Conservation (phyloP, 805 yeast species). For the Yamadazyma takamatsuzukensis region DNA sequence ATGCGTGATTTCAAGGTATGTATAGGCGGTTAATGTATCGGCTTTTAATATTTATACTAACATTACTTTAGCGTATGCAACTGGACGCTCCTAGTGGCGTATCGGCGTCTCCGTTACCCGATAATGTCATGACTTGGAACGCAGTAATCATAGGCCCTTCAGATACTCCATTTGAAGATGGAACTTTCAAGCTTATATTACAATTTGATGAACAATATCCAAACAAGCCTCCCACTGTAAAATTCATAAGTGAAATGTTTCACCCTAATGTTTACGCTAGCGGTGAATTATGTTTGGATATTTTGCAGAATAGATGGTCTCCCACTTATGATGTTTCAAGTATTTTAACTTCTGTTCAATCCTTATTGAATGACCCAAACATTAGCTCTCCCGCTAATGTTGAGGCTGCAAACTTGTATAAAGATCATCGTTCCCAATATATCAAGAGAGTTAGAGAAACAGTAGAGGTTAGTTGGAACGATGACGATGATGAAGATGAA, state of each 20-base stretch:
- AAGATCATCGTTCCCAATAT: slow-evolving; percentile 92
- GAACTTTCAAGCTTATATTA: slow-evolving; percentile 81
- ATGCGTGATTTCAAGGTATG: slow-evolving; percentile 95
- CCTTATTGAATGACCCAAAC: slow-evolving; percentile 91
- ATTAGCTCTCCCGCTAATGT: slow-evolving; percentile 96
- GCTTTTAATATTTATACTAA: slow-evolving; percentile 12
- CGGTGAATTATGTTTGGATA: slow-evolving; percentile 94
- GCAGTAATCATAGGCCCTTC: slow-evolving; percentile 97
- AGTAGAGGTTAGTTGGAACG: slow-evolving; percentile 92
- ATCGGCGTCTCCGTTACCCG: slow-evolving; percentile 94
- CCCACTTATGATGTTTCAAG: slow-evolving; percentile 98
- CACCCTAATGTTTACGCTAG: slow-evolving; percentile 96
- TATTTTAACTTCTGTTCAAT: slow-evolving; percentile 88
- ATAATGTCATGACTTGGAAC: slow-evolving; percentile 95
- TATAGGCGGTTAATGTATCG: slow-evolving; percentile 4
- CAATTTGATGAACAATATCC: slow-evolving; percentile 98
- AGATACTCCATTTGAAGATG: slow-evolving; percentile 97
- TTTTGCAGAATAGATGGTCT: slow-evolving; percentile 95
- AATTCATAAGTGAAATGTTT: slow-evolving; percentile 90
- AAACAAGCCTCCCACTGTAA: slow-evolving; percentile 91
- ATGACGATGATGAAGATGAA: slow-evolving; percentile 61
- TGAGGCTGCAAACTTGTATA: slow-evolving; percentile 93
- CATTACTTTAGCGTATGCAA: slow-evolving; percentile 73
- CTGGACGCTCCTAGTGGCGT: slow-evolving; percentile 98
- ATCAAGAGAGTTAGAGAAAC: slow-evolving; percentile 89